Conservation (phyloP, 495 filamentous ascomycete species). For the Xylaria palmicola region DNA sequence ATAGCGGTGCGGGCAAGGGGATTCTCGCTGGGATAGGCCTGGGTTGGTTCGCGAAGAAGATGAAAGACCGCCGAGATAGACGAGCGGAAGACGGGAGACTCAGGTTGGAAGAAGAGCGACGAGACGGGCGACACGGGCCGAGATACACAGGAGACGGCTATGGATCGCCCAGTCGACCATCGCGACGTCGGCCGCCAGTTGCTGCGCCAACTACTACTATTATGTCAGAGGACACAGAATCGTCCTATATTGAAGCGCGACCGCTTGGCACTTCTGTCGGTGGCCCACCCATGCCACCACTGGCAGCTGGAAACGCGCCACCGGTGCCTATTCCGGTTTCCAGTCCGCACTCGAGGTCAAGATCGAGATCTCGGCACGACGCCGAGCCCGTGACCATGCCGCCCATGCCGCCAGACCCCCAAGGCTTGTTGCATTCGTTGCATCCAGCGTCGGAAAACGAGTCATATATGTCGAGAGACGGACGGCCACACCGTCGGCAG, state of each 20-base stretch:
- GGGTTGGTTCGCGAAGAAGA: conserved; percentile 62
- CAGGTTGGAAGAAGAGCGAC: conserved; percentile 48
- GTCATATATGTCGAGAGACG: conserved; percentile 51
- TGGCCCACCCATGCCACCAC: conserved; percentile 40
- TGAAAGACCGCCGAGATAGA: conserved; percentile 58
- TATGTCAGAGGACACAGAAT: conserved; percentile 39
- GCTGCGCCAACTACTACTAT: conserved; percentile 34
- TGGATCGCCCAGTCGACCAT: conserved; percentile 53
- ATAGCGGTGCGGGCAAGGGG: conserved; percentile 56
- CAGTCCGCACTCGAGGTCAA: conserved; percentile 29
- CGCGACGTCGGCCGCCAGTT: conserved; percentile 38
- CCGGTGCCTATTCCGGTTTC: conserved; percentile 22
- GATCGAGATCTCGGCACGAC: conserved; percentile 34
- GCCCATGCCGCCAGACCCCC: conserved; percentile 51
- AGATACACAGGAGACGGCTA: conserved; percentile 62
- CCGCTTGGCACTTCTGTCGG: conserved; percentile 26
- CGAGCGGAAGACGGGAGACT: conserved; percentile 68
- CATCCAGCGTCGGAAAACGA: conserved; percentile 63
- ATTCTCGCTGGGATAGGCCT: conserved; percentile 65
- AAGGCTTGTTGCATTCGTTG: conserved; percentile 57
- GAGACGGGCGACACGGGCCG: conserved; percentile 38
- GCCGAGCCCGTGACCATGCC: conserved; percentile 45
- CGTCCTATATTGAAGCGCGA: conserved; percentile 43
- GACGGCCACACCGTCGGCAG: conserved; percentile 46
- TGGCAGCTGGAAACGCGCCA: conserved; percentile 40